These are phyloP conservation scores for Tuber indicum DNA, from an alignment of 495 filamentous ascomycete species.

Conservation along the genomic window DNA sequence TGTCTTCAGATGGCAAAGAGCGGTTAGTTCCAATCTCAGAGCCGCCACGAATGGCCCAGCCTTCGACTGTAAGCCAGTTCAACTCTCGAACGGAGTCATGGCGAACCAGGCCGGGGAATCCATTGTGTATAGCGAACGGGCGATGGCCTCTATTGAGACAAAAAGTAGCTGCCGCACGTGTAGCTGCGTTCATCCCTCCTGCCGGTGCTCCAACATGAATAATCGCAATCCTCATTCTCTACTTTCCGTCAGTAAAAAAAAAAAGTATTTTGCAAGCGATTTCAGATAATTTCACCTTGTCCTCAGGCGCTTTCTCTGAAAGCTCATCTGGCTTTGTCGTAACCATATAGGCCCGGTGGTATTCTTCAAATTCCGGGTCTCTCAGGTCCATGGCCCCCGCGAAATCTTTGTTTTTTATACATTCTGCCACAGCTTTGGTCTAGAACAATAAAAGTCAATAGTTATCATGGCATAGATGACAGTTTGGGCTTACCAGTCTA, in stretches of 20 bases:
- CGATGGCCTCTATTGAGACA: slow-evolving; percentile 89
- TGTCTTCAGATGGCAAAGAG: slow-evolving; percentile 72
- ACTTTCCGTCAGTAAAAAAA: slow-evolving; percentile 3
- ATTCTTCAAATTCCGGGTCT: slow-evolving; percentile 90
- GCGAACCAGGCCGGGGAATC: slow-evolving; percentile 87
- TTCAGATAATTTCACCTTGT: slow-evolving; percentile 54
- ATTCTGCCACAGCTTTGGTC: slow-evolving; percentile 73
- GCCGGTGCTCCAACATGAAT: slow-evolving; percentile 96
- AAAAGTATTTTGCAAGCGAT: not conserved
- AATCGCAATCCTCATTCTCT: slow-evolving; percentile 89
- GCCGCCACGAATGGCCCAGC: slow-evolving; percentile 92
- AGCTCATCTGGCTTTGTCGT: slow-evolving; percentile 69
- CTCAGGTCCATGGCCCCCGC: slow-evolving; percentile 75
- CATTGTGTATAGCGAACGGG: slow-evolving; percentile 88
- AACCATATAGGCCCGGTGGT: slow-evolving; percentile 80
- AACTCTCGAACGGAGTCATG: slow-evolving; percentile 87
- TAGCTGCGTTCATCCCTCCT: slow-evolving; percentile 98
- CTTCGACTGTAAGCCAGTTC: slow-evolving; percentile 86
- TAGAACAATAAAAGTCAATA: slow-evolving; percentile 38
- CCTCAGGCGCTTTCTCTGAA: slow-evolving; percentile 56
- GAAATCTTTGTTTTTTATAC: slow-evolving; percentile 77
- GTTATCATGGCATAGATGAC: not conserved
- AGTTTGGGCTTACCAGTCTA: slow-evolving; percentile 36
- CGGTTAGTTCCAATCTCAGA: slow-evolving; percentile 98
- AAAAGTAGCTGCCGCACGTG: slow-evolving; percentile 91